Conservation (phyloP, 1,284 basidiomycete genomes). For the Ganoderma boninense region DNA sequence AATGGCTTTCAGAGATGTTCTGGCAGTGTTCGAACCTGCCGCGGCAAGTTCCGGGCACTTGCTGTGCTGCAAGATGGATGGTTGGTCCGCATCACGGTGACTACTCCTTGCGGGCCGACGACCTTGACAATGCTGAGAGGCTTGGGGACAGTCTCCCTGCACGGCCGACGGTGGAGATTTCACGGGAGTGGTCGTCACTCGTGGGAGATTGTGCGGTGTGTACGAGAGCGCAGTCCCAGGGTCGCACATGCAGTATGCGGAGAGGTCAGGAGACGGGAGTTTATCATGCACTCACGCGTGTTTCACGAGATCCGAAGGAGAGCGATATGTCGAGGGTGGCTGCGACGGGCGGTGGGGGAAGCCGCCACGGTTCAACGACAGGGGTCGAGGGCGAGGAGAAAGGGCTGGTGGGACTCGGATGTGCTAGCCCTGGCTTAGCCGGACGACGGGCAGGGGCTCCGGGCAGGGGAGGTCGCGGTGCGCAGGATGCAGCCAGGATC, state of each 20-base stretch:
- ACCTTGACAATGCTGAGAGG: neutral
- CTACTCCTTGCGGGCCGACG: neutral
- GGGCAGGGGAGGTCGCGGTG: neutral
- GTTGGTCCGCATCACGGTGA: neutral
- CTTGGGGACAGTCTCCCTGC: neutral
- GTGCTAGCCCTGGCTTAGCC: constrained; percentile 2
- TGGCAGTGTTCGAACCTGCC: neutral
- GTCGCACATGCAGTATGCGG: constrained; percentile 10
- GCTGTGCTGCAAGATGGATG: neutral
- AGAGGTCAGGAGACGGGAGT: constrained; percentile 25
- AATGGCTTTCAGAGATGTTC: neutral
- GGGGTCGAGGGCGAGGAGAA: neutral
- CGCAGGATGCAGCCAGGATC: constrained; percentile 12
- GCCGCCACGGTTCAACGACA: neutral
- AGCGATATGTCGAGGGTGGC: neutral
- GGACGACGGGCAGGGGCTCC: constrained; percentile 23
- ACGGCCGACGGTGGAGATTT: constrained; percentile 5
- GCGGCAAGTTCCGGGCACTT: neutral
- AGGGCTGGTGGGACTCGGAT: neutral
- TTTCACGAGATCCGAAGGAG: constrained; percentile 27
- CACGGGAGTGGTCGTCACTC: constrained; percentile 8
- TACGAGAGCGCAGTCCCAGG: neutral
- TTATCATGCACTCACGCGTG: constrained; percentile 2
- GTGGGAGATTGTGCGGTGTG: constrained; percentile 17
- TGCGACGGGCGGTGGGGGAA: neutral